These are phyloP conservation scores for Agroathelia rolfsii DNA, from an alignment of 1,284 basidiomycete genomes.

Conservation along the genomic window DNA sequence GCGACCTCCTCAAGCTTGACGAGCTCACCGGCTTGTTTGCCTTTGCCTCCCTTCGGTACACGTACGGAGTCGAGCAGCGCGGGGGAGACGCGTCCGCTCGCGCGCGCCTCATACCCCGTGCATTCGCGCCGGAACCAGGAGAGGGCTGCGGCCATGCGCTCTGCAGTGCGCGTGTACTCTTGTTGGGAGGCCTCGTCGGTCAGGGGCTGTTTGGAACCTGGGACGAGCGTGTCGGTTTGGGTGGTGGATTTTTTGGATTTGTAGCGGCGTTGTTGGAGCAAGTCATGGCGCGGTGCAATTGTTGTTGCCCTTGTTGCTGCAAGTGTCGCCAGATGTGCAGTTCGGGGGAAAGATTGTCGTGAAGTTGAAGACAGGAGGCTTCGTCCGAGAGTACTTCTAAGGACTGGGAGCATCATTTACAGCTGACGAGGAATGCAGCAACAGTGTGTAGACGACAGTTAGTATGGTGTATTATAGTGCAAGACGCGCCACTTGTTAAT, in stretches of 20 bases:
- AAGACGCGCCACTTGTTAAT: no score
- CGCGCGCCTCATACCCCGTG: conserved; percentile 55
- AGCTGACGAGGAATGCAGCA: no score
- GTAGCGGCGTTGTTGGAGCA: conserved; percentile 17
- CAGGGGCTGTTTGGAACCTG: conserved; percentile 47
- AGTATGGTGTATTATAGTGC: no score
- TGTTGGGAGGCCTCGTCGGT: conserved; percentile 34
- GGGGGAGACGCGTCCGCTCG: conserved; percentile 65
- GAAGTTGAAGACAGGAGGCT: no score
- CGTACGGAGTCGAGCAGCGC: conserved; percentile 58
- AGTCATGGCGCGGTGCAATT: no score
- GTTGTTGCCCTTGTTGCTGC: no score
- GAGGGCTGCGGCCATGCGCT: conserved; percentile 51
- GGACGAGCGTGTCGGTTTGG: conserved; percentile 42
- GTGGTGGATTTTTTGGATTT: conserved; percentile 20
- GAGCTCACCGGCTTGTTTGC: conserved; percentile 23
- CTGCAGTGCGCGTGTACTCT: conserved; percentile 50
- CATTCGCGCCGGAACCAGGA: conserved; percentile 68
- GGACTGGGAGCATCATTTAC: no score
- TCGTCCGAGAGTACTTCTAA: no score
- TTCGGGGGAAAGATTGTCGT: no score
- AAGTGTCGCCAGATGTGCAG: no score
- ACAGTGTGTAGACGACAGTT: no score
- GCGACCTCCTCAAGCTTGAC: conserved; percentile 57
- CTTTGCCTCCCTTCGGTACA: conserved; percentile 36